phyloP scores from a whole-genome alignment of 202 grass and related monocot species.

The Dendrocalamus latiflorus region DNA sequence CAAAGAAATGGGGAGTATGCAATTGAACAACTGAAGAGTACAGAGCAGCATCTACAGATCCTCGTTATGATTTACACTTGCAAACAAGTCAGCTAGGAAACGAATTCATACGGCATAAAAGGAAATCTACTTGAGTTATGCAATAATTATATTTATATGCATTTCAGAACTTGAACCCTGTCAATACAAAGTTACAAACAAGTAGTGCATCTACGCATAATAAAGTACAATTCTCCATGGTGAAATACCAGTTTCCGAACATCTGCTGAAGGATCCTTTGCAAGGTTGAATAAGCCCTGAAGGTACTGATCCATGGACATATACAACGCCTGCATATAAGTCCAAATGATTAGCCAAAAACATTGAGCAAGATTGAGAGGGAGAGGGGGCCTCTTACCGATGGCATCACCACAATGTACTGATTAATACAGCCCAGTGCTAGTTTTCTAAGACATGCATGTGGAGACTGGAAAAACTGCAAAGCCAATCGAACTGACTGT shows the following conservation, averaged over 20 bases:
- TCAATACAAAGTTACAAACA: constrained; percentile 13
- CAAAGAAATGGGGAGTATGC: constrained; percentile 23
- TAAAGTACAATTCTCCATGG: neutral
- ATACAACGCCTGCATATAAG: constrained; percentile 60
- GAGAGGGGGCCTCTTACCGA: constrained; percentile 34
- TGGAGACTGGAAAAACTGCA: constrained; percentile 88
- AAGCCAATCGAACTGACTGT: neutral
- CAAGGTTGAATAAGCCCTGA: constrained; percentile 91
- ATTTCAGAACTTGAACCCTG: neutral
- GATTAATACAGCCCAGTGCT: constrained; percentile 84
- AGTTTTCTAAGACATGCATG: constrained; percentile 83
- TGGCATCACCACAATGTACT: constrained; percentile 93
- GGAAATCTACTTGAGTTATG: constrained; percentile 3
- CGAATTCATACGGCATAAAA: neutral
- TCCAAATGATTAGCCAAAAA: constrained; percentile 8
- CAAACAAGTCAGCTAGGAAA: constrained; percentile 1
- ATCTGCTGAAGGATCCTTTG: constrained; percentile 73
- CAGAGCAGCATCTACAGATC: neutral
- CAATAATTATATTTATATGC: neutral
- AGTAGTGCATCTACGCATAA: neutral
- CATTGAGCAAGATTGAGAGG: neutral
- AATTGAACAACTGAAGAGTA: neutral
- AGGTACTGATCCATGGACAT: constrained; percentile 98
- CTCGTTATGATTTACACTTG: constrained; percentile 13
- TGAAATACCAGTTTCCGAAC: constrained; percentile 81